phyloP scores from a whole-genome alignment of 495 filamentous ascomycete species.

The Corynascus novoguineensis region DNA sequence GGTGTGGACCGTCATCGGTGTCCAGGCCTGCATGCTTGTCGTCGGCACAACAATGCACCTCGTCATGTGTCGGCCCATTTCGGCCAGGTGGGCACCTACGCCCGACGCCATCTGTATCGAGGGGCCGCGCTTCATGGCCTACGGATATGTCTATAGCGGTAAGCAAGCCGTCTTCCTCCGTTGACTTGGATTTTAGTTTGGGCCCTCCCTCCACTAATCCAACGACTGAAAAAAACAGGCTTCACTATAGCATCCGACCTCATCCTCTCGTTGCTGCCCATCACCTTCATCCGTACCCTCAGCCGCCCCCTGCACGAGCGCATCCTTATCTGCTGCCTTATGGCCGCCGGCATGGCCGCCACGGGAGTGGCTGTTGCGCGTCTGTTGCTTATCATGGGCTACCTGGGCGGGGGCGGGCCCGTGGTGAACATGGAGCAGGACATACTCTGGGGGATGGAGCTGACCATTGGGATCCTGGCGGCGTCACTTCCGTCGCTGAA shows the following conservation, averaged over 20 bases:
- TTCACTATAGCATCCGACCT: constrained; percentile 4
- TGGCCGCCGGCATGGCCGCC: constrained; percentile 1
- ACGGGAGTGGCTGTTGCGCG: constrained; percentile 1
- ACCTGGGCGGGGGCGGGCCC: neutral
- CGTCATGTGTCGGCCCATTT: constrained; percentile 6
- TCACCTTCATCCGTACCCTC: constrained; percentile 8
- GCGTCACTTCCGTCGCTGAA: neutral
- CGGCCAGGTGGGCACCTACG: constrained; percentile 5
- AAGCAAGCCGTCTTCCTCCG: neutral
- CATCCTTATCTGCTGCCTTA: constrained; percentile 2
- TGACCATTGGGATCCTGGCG: constrained; percentile 4
- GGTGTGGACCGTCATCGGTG: neutral
- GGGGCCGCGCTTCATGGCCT: neutral
- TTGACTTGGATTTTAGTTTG: too few species aligned
- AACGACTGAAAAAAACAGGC: too few species aligned
- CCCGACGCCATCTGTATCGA: neutral
- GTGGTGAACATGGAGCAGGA: neutral
- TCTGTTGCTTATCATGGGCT: constrained; percentile 3
- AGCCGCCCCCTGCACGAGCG: neutral
- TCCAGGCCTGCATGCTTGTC: neutral
- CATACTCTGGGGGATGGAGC: constrained; percentile 6
- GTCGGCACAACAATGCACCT: constrained; percentile 8
- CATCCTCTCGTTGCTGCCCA: constrained; percentile 2
- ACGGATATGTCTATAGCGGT: constrained; percentile 3
- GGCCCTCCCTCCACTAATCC: too few species aligned